Conservation (phyloP, 148 eudicot species). For the Suaeda aralocaspica region DNA sequence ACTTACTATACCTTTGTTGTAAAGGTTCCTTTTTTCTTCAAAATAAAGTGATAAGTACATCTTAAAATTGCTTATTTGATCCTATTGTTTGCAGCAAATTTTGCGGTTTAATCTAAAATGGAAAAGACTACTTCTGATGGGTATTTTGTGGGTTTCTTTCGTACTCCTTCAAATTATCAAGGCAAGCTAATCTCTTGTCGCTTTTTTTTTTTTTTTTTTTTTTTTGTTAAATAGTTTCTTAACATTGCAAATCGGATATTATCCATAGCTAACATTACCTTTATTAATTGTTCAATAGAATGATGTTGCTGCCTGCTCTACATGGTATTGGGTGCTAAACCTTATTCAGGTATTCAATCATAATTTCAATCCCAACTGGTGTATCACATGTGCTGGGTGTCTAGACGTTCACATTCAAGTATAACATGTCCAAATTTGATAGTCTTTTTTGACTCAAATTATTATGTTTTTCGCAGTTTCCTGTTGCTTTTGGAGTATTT, state of each 20-base stretch:
- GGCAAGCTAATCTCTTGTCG: constrained; percentile 41
- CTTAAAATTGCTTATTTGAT: no score
- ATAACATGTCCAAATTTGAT: neutral
- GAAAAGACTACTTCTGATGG: constrained; percentile 52
- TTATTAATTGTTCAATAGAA: constrained; percentile 44
- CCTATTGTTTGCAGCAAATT: constrained; percentile 44
- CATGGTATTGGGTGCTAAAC: constrained; percentile 75
- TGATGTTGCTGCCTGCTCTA: constrained; percentile 46
- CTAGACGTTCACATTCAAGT: neutral
- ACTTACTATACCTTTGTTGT: neutral
- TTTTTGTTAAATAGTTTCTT: neutral
- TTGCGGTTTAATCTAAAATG: constrained; percentile 54
- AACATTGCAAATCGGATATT: neutral
- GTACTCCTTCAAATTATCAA: constrained; percentile 76
- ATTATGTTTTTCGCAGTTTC: constrained; percentile 40
- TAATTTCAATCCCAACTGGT: neutral
- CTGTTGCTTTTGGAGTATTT: constrained; percentile 64
- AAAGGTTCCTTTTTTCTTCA: neutral
- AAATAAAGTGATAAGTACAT: neutral
- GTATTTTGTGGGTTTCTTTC: constrained; percentile 61
- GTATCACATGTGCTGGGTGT: neutral
- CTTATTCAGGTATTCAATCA: constrained; percentile 58
- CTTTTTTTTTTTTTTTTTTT: no score
- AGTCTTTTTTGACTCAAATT: no score
- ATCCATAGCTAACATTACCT: neutral